phyloP scores from a whole-genome alignment of 176 grass and related monocot species.

The Carex myosuroides region DNA sequence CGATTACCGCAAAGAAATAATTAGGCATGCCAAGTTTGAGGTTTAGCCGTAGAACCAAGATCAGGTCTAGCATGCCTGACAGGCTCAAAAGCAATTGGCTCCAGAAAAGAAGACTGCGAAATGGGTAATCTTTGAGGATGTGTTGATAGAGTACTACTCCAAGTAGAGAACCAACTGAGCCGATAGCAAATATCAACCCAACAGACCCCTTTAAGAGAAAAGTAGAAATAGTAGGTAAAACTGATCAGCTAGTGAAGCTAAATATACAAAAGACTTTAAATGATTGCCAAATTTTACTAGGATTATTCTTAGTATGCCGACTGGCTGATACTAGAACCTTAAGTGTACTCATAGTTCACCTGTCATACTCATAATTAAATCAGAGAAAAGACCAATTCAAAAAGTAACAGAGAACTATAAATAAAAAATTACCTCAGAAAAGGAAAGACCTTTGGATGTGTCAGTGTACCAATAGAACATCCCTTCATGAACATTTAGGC shows the following conservation, averaged over 20 bases:
- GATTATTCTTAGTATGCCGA: neutral
- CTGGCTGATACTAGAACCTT: neutral
- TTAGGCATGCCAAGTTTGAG: constrained; percentile 64
- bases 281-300: neutral
- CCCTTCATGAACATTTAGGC: constrained; percentile 86
- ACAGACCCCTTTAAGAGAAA: constrained; percentile 52
- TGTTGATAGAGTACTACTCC: constrained; percentile 76
- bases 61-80: constrained; percentile 76
- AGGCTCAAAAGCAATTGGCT: constrained; percentile 60
- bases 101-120: constrained; percentile 54
- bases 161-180: constrained; percentile 65
- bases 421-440: constrained; percentile 51
- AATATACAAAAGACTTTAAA: neutral
- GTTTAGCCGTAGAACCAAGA: constrained; percentile 68
- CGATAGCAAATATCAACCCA: constrained; percentile 71
- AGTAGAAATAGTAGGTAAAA: constrained; percentile 15
- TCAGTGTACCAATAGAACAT: constrained; percentile 97
- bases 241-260: neutral
- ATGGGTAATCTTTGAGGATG: constrained; percentile 51
- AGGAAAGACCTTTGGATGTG: constrained; percentile 51
- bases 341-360: neutral
- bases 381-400: neutral
- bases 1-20: constrained; percentile 71
- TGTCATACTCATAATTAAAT: neutral
- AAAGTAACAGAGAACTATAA: neutral